Conservation (phyloP, 1,284 basidiomycete species). For the Malassezia psittaci region DNA sequence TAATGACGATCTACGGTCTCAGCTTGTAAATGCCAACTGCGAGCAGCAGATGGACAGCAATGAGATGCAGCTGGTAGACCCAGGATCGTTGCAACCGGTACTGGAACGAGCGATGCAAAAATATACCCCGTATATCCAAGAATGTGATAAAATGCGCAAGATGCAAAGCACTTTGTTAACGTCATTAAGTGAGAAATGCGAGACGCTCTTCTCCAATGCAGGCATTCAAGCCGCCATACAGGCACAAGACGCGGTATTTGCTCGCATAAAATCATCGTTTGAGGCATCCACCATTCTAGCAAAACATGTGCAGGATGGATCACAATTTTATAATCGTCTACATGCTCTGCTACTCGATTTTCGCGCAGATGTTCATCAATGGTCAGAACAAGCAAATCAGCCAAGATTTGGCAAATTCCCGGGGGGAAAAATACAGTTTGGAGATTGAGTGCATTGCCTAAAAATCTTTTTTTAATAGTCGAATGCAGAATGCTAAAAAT, state of each 20-base stretch:
- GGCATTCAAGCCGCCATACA: constrained; percentile 1
- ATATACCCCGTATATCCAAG: constrained; percentile 4
- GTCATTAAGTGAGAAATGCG: neutral
- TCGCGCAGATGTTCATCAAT: neutral
- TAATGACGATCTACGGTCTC: constrained; percentile 5
- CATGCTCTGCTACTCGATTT: neutral
- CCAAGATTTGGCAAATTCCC: constrained; percentile 22
- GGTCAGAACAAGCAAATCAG: neutral
- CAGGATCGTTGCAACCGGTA: constrained; percentile 8
- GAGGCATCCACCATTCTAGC: neutral
- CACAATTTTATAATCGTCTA: constrained; percentile 8
- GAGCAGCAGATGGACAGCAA: constrained; percentile 3
- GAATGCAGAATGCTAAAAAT: no score
- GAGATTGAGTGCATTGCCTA: constrained; percentile 15
- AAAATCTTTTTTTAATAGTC: no score
- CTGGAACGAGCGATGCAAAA: constrained; percentile 1
- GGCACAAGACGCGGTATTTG: constrained; percentile 1
- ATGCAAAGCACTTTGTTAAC: neutral
- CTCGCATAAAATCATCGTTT: neutral
- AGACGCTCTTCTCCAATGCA: neutral
- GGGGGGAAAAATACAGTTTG: constrained; percentile 34
- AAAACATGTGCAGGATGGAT: neutral
- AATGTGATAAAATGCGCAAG: neutral
- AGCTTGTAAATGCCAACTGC: constrained; percentile 2
- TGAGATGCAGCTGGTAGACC: neutral